phyloP scores from a whole-genome alignment of 2,329 filamentous ascomycete genomes.

The Coccinonectria pachysandricola region DNA sequence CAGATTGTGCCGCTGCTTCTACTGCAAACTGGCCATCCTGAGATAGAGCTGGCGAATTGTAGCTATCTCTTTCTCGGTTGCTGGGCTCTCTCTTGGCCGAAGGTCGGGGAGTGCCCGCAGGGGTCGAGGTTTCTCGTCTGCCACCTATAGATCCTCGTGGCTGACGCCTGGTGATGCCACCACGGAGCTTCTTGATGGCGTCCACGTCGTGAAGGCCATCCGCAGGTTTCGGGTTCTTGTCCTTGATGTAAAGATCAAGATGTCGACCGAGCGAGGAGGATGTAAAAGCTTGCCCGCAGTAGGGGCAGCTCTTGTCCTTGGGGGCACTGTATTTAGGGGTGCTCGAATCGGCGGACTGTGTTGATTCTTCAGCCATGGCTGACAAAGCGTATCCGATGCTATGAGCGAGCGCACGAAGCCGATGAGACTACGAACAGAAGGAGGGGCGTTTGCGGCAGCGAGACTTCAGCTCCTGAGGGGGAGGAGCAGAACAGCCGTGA shows the following conservation, averaged over 20 bases:
- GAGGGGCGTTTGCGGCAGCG: constrained; percentile 3
- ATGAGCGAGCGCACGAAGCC: constrained; percentile 6
- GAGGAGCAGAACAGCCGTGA: constrained; percentile 17
- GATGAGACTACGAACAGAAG: constrained; percentile 7
- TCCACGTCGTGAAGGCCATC: constrained; percentile 88
- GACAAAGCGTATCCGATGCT: constrained; percentile 1
- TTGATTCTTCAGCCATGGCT: constrained; percentile 25
- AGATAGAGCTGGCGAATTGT: constrained; percentile 28
- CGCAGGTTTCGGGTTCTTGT: constrained; percentile 78
- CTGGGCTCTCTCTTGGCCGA: constrained; percentile 29
- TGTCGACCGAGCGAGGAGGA: constrained; percentile 89
- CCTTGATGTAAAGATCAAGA: constrained; percentile 86
- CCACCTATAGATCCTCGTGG: constrained; percentile 54
- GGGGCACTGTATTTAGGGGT: constrained; percentile 35
- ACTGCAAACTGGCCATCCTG: constrained; percentile 33
- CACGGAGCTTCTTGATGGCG: constrained; percentile 73
- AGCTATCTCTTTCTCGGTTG: constrained; percentile 28
- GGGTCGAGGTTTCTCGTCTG: constrained; percentile 50
- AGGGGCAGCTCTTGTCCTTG: constrained; percentile 84
- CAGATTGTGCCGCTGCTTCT: constrained; percentile 35
- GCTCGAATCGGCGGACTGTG: constrained; percentile 26
- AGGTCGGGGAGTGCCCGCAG: constrained; percentile 38
- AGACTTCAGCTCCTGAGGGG: constrained; percentile 17
- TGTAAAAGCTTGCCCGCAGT: constrained; percentile 82
- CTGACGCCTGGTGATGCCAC: constrained; percentile 78